Percentiles rank a stretch among this genome's conserved stretches.
These are phyloP conservation scores for Lactarius sp. DNA, from an alignment of 768 basidiomycete species.

Conservation along the genomic window DNA sequence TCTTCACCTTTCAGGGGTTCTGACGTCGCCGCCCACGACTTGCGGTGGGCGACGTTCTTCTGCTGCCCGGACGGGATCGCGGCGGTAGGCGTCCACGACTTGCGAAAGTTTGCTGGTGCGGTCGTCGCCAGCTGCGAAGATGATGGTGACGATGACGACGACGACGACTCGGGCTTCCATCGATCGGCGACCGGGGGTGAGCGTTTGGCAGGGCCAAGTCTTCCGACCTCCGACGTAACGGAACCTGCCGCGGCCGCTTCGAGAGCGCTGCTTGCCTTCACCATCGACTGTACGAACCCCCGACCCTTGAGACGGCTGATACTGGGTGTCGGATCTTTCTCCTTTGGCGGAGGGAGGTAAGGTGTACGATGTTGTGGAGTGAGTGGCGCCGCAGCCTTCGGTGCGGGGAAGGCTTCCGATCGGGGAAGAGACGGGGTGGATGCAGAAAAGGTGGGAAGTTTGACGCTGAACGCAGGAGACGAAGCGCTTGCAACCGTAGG, in stretches of 20 bases:
- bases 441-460: slow-evolving; percentile 27
- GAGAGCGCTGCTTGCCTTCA: slow-evolving; percentile 59
- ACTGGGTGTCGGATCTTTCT: slow-evolving; percentile 76
- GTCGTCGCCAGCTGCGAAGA: background rate
- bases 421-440: slow-evolving; percentile 42
- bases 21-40: slow-evolving; percentile 18
- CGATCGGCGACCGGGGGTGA: slow-evolving; percentile 14
- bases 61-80: background rate
- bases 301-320: slow-evolving; percentile 78
- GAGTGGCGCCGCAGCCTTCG: slow-evolving; percentile 43
- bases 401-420: slow-evolving; percentile 44
- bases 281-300: slow-evolving; percentile 81
- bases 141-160: background rate
- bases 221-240: slow-evolving; percentile 27
- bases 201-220: slow-evolving; percentile 5
- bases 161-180: slow-evolving; percentile 19
- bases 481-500: slow-evolving; percentile 32
- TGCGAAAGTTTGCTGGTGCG: slow-evolving; percentile 4
- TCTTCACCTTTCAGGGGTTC: slow-evolving; percentile 10
- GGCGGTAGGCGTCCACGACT: slow-evolving; percentile 19
- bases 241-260: slow-evolving; percentile 36
- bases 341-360: slow-evolving; percentile 50
- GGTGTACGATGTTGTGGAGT: slow-evolving; percentile 48
- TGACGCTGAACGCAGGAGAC: slow-evolving; percentile 25
- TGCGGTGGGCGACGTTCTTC: slow-evolving; percentile 8